These are phyloP conservation scores for Thermochaetoides thermophila DNA, from an alignment of 495 filamentous ascomycete species.

Conservation along the genomic window DNA sequence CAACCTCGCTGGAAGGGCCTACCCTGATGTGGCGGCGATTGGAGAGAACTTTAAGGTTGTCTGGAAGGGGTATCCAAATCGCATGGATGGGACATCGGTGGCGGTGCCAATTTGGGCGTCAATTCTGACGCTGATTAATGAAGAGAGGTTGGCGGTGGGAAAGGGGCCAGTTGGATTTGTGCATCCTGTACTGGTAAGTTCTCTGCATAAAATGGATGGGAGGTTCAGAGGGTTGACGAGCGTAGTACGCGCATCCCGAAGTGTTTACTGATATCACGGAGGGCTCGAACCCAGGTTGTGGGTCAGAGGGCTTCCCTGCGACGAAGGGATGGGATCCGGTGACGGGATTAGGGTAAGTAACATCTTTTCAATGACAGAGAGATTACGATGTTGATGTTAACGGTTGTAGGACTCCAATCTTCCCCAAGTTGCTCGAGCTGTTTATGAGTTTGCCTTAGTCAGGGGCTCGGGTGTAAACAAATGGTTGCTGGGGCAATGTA, in stretches of 20 bases:
- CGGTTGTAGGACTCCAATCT: slow-evolving; percentile 7
- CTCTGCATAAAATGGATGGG: too few relatives aligned
- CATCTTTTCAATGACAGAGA: too few relatives aligned
- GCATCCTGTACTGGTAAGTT: slow-evolving; percentile 44
- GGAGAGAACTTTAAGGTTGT: slow-evolving; percentile 42
- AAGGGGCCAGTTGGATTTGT: slow-evolving; percentile 39
- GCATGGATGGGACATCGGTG: slow-evolving; percentile 43
- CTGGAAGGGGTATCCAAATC: slow-evolving; percentile 22
- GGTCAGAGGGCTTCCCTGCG: slow-evolving; percentile 38
- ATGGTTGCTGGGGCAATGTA: too few relatives aligned
- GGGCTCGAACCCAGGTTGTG: slow-evolving; percentile 48
- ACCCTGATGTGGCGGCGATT: slow-evolving; percentile 51
- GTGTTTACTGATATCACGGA: slow-evolving; percentile 46
- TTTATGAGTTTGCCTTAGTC: slow-evolving; percentile 7
- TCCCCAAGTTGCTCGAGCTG: slow-evolving; percentile 8
- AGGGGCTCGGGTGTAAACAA: not conserved
- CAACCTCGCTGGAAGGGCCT: slow-evolving; percentile 44
- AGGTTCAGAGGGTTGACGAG: slow-evolving; percentile 1
- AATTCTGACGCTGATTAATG: slow-evolving; percentile 49
- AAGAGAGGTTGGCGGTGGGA: slow-evolving; percentile 39
- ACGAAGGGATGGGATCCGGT: slow-evolving; percentile 49
- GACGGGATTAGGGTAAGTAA: slow-evolving; percentile 40
- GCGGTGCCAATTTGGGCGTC: slow-evolving; percentile 41
- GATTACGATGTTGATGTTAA: too few relatives aligned
- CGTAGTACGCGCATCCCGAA: slow-evolving; percentile 41